These are phyloP conservation scores for Oryza glaberrima DNA, from an alignment of 176 grass and related monocot genomes.

Conservation along the genomic window DNA sequence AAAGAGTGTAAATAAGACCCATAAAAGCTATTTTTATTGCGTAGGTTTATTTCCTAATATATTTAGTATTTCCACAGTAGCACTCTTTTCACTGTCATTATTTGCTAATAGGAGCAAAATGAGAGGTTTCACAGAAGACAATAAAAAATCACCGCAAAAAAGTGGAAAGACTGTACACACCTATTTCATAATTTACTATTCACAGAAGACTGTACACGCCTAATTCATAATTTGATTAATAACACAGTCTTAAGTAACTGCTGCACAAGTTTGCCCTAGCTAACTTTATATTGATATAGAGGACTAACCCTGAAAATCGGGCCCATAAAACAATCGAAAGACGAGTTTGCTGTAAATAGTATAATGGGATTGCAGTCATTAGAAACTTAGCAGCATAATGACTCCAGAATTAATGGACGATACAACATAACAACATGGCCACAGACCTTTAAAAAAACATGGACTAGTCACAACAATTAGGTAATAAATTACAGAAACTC, in stretches of 20 bases:
- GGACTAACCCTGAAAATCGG: neutral
- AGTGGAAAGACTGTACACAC: neutral
- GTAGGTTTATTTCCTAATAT: neutral
- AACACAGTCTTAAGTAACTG: neutral
- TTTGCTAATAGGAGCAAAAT: neutral
- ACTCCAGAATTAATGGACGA: conserved; percentile 20
- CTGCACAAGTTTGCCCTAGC: neutral
- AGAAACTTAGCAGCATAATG: conserved; percentile 10
- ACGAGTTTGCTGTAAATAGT: neutral
- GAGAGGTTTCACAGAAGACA: neutral
- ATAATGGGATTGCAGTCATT: neutral
- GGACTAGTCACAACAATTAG: conserved; percentile 2
- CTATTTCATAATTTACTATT: neutral
- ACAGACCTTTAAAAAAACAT: neutral
- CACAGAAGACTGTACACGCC: neutral
- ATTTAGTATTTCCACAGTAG: neutral
- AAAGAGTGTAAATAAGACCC: neutral
- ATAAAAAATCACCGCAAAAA: neutral
- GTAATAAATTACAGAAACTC: conserved; percentile 35
- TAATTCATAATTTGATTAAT: neutral
- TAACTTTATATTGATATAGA: neutral
- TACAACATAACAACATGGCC: conserved; percentile 5
- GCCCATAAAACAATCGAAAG: neutral
- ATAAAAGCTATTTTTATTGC: neutral
- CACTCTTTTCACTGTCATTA: neutral